Conservation (phyloP, 495 filamentous ascomycete species). For the Pyronema domesticum region DNA sequence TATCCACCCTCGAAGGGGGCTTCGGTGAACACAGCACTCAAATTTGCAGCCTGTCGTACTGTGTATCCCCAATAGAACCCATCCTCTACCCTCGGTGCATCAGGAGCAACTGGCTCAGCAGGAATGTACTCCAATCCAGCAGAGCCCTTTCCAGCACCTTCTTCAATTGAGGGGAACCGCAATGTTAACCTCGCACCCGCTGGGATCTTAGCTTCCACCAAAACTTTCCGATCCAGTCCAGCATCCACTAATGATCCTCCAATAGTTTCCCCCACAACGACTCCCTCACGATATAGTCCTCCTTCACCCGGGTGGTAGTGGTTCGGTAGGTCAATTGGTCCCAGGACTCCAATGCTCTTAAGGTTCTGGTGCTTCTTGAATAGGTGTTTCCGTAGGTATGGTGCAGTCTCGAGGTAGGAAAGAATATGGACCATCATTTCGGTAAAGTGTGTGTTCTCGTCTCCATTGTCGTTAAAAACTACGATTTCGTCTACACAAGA, state of each 20-base stretch:
- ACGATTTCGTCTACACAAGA: slow-evolving; percentile 66
- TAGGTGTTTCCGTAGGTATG: slow-evolving; percentile 47
- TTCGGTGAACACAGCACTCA: slow-evolving; percentile 50
- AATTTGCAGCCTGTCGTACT: slow-evolving; percentile 37
- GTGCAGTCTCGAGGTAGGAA: slow-evolving; percentile 57
- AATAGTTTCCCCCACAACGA: slow-evolving; percentile 33
- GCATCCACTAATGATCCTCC: slow-evolving; percentile 25
- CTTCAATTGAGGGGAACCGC: slow-evolving; percentile 31
- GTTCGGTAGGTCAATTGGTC: slow-evolving; percentile 59
- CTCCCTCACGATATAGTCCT: slow-evolving; percentile 54
- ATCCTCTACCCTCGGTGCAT: slow-evolving; percentile 41
- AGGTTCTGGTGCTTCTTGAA: slow-evolving; percentile 59
- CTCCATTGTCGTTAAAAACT: slow-evolving; percentile 30
- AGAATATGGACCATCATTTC: slow-evolving; percentile 57
- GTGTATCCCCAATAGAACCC: slow-evolving; percentile 68
- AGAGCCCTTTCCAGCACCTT: not conserved
- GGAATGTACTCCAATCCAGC: slow-evolving; percentile 1
- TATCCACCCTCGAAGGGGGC: slow-evolving; percentile 46
- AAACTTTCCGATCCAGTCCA: slow-evolving; percentile 29
- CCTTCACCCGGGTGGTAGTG: slow-evolving; percentile 40
- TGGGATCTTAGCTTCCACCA: slow-evolving; percentile 36
- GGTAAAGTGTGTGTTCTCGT: slow-evolving; percentile 36
- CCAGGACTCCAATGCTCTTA: slow-evolving; percentile 41
- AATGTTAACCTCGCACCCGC: slow-evolving; percentile 45
- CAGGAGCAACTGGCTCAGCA: slow-evolving; percentile 40